A percentile compares a stretch with the other conserved stretches of the same genome.
phyloP scores from a whole-genome alignment of 2,329 filamentous ascomycete species.

The Sporothrix humicola region DNA sequence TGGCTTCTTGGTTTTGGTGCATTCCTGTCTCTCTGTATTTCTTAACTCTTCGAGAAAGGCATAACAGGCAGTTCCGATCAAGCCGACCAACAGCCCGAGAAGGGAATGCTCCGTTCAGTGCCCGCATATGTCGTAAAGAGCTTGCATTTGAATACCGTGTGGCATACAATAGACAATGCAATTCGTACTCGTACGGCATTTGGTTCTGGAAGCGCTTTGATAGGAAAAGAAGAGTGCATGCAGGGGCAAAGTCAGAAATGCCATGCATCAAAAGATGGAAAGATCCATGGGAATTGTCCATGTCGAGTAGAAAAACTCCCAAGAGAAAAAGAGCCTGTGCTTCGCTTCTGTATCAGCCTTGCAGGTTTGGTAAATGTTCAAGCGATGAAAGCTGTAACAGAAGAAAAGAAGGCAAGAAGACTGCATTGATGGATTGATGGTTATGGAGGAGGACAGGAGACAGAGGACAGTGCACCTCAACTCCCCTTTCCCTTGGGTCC shows the following conservation, averaged over 20 bases:
- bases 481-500: background rate
- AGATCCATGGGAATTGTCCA: background rate
- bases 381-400: too few relatives aligned
- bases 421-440: background rate
- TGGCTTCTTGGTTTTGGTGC: background rate
- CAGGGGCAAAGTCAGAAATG: background rate
- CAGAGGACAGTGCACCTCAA: background rate
- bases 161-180: background rate
- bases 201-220: background rate
- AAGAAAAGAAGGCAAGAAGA: background rate
- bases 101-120: background rate
- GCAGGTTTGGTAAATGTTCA: too few relatives aligned
- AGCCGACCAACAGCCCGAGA: slow-evolving; percentile 1
- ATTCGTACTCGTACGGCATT: background rate
- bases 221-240: background rate
- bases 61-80: background rate
- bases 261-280: background rate
- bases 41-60: background rate
- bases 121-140: background rate
- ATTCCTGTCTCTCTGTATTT: background rate
- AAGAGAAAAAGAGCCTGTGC: too few relatives aligned
- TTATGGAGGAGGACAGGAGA: too few relatives aligned
- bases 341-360: too few relatives aligned
- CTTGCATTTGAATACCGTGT: background rate
- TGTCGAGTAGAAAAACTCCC: too few relatives aligned